A percentile compares a stretch with the other conserved stretches of the same genome.
These are phyloP conservation scores for Rhodotorula sp. DNA, from an alignment of 1,284 basidiomycete genomes.

Conservation along the genomic window DNA sequence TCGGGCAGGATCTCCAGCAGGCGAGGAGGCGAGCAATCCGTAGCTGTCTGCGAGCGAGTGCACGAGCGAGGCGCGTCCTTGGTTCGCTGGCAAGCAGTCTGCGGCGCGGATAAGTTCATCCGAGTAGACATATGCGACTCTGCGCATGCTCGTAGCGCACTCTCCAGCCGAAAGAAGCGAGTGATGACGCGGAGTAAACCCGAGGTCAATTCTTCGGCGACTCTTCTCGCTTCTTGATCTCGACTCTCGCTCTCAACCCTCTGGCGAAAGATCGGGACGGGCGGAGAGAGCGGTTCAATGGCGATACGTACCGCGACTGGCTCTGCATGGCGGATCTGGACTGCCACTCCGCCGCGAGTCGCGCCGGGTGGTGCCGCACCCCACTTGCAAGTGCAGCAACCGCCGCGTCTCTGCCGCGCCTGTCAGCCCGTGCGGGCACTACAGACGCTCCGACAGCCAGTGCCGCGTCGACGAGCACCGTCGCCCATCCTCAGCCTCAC, in stretches of 20 bases:
- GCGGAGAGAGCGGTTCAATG: not conserved
- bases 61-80: conserved; percentile 71
- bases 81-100: conserved; percentile 74
- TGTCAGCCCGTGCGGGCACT: not conserved
- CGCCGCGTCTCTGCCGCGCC: not conserved
- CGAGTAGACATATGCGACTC: conserved; percentile 60
- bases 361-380: too few species aligned
- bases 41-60: conserved; percentile 67
- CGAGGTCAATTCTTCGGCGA: not conserved
- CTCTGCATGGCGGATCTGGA: conserved; percentile 1
- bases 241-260: not conserved
- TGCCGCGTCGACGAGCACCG: not conserved
- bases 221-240: too few species aligned
- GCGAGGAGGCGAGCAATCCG: conserved; percentile 56
- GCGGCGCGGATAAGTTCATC: conserved; percentile 60
- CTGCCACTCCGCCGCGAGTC: too few species aligned
- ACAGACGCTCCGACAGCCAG: too few species aligned
- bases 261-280: not conserved
- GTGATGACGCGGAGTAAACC: too few species aligned
- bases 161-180: too few species aligned
- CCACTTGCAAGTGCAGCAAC: too few species aligned
- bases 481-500: conserved; percentile 13
- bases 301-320: not conserved
- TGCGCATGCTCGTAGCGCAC: not conserved
- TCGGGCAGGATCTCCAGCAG: conserved; percentile 45